Percentiles rank a stretch among this genome's conserved stretches.
phyloP scores from a whole-genome alignment of 2,329 filamentous ascomycete species.

The Ophiostoma angusticollis region DNA sequence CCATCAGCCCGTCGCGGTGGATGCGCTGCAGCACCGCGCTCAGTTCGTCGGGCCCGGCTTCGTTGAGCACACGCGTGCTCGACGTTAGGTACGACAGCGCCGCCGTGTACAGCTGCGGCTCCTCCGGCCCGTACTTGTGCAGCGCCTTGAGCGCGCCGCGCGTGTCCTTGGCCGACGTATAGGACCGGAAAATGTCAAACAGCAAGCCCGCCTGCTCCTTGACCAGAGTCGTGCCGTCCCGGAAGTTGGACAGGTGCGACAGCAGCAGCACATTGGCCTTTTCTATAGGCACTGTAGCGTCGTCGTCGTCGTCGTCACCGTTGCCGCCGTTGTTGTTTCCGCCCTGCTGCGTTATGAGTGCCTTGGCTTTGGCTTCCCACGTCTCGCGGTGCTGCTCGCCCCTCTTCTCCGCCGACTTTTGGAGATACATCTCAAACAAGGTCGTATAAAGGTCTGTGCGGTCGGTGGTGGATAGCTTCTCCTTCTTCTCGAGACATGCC shows the following conservation, averaged over 20 bases:
- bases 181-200: conserved; percentile 94
- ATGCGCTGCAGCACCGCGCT: conserved; percentile 72
- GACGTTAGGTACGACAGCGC: conserved; percentile 91
- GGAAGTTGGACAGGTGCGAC: conserved; percentile 83
- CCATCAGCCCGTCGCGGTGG: conserved; percentile 83
- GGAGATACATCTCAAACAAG: conserved; percentile 94
- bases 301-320: conserved; percentile 30
- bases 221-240: conserved; percentile 80
- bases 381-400: conserved; percentile 53
- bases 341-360: conserved; percentile 43
- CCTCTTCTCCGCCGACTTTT: conserved; percentile 68
- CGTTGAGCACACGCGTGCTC: conserved; percentile 64
- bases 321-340: conserved; percentile 48
- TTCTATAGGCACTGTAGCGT: conserved; percentile 71
- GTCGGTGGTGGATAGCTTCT: conserved; percentile 58
- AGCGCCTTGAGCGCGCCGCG: conserved; percentile 79
- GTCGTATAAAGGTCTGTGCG: conserved; percentile 85
- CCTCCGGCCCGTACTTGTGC: conserved; percentile 79
- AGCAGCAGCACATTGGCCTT: conserved; percentile 88
- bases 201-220: conserved; percentile 85
- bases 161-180: conserved; percentile 85
- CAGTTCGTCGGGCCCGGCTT: conserved; percentile 74
- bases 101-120: conserved; percentile 84
- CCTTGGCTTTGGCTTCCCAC: conserved; percentile 87
- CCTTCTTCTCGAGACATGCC: conserved; percentile 58